Conservation (phyloP, 495 filamentous ascomycete genomes). For the Talaromyces borbonicus region DNA sequence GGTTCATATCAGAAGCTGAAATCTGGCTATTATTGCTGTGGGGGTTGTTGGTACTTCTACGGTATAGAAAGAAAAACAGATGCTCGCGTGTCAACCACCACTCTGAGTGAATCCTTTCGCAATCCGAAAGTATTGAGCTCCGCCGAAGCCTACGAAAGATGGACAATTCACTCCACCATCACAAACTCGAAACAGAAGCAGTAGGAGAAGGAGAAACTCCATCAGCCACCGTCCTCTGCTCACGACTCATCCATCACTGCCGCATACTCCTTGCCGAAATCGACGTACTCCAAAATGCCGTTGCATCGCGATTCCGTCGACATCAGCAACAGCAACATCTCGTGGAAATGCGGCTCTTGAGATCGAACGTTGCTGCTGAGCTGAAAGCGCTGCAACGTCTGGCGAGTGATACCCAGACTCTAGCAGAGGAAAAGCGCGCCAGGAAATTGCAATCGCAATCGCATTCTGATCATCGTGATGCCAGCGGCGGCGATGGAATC, state of each 20-base stretch:
- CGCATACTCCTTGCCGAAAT: constrained; percentile 35
- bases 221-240: constrained; percentile 11
- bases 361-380: constrained; percentile 38
- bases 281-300: constrained; percentile 34
- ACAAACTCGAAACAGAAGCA: no score
- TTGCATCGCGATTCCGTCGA: constrained; percentile 34
- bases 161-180: no score
- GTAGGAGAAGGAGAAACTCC: background rate
- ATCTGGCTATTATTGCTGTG: no score
- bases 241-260: constrained; percentile 31
- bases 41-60: no score
- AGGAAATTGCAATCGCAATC: background rate
- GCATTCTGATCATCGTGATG: constrained; percentile 8
- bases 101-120: no score
- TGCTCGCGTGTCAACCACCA: no score
- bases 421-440: constrained; percentile 4
- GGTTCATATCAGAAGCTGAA: no score
- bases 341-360: constrained; percentile 44
- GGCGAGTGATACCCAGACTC: constrained; percentile 15
- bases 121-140: no score
- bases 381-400: constrained; percentile 40
- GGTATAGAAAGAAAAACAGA: no score
- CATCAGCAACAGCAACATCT: constrained; percentile 23
- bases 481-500: background rate
- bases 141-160: no score